Base-by-base conservation (phyloP, 768 basidiomycete genomes). In the Mycena maculata region DNA sequence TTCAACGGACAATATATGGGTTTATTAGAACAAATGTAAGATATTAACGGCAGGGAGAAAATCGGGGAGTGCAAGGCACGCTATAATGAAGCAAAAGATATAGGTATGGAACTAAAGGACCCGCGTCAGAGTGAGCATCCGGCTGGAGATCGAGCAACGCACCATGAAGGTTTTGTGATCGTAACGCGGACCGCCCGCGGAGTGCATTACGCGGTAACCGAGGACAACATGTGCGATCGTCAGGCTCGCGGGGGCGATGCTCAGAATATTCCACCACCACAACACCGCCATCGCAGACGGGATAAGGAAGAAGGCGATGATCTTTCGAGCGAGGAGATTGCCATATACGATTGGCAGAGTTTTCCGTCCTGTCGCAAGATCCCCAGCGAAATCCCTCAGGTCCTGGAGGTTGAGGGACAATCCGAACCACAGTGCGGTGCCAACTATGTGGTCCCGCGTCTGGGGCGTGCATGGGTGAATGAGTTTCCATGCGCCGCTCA, bases 81-180 rank as follows among this genome's bases (percentile, higher is more conserved):
- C 25, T 8, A 69, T 41, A 36, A 69, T 45, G 7, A 48, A 65
- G 41, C 67, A 64, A 28, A 69, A 69, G 5, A 54, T 48, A 44
- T 69, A 69, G 38, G 62, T 63, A 9, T 44, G 53, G 13, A 69
- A 41, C 62, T 64, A 31, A 16, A 57, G 12, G 42, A 27, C 9
- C 16, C 10, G 11, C 23, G 20, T 8, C 16, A 22, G 47, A 5
- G 30, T 23, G 30, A n/a, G 6, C 22, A 25, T 56, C 8, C 52
- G 48, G 0, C 12, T 8, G 13, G 41, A 31, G 60, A 27, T 22
- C 25, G 23, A 44, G 54, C 13, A 9, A 39, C 52, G 4, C 18
- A 72, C 71, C 71, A 72, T 72, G 39, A 70, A 72, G 2, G 71
- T 72, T 50, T 70, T 66, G 52, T 72, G 71, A 39, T 69, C 71